These are phyloP conservation scores for Pleurotus giganteus DNA, from an alignment of 768 basidiomycete genomes.

Conservation along the genomic window DNA sequence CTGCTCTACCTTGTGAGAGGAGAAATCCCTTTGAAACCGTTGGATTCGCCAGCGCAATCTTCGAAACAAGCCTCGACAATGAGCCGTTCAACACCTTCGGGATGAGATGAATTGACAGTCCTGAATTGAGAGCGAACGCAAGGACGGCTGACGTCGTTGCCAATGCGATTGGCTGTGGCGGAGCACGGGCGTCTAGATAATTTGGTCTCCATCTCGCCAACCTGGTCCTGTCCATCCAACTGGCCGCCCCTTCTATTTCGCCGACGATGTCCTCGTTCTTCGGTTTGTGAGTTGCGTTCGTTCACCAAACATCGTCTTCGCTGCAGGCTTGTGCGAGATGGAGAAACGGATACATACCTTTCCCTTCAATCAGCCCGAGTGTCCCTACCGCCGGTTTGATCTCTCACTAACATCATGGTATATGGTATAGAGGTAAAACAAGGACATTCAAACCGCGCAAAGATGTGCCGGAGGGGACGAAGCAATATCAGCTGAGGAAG, in stretches of 20 bases:
- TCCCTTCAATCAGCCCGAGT: slow-evolving; percentile 14
- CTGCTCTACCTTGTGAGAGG: too few relatives aligned
- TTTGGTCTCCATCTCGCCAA: not conserved
- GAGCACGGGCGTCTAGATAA: not conserved
- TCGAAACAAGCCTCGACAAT: too few relatives aligned
- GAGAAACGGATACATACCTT: not conserved
- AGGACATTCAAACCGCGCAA: slow-evolving; percentile 96
- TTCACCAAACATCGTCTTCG: not conserved
- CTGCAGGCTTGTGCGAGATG: not conserved
- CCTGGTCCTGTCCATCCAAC: too few relatives aligned
- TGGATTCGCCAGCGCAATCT: too few relatives aligned
- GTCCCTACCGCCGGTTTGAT: too few relatives aligned
- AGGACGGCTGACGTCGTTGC: too few relatives aligned
- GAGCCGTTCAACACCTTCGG: too few relatives aligned
- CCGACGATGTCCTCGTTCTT: slow-evolving; percentile 81
- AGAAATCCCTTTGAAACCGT: too few relatives aligned
- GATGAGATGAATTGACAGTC: too few relatives aligned
- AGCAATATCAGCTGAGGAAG: slow-evolving; percentile 97
- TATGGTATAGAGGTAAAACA: slow-evolving; percentile 68
- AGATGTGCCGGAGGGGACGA: slow-evolving; percentile 93
- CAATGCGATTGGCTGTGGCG: too few relatives aligned
- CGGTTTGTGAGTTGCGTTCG: slow-evolving; percentile 59
- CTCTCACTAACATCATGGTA: slow-evolving; percentile 5
- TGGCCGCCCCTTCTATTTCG: not conserved
- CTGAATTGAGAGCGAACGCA: too few relatives aligned